Evolutionary conservation across 208 protist genomes (phyloP), one percentile per base, ranked within the genome.

Genomic region (Blastocrithidia nonstop): DNA sequence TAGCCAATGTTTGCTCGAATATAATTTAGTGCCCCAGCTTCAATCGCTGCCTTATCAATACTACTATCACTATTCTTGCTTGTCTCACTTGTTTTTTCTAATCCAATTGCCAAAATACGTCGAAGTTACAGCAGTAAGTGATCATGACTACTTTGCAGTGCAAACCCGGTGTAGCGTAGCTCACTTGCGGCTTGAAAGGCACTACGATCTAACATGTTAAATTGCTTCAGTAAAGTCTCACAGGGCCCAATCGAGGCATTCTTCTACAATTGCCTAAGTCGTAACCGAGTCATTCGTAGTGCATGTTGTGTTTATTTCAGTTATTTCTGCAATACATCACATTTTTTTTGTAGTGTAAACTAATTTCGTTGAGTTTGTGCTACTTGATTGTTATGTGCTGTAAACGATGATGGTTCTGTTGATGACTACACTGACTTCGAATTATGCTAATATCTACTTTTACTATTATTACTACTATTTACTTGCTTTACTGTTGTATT

Each of bases 1-100:
- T 71, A 86, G 20, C 64, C 81, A 26, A 91, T 72, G 48, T 87
- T 91, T 19, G 59, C 45, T 15, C 82, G 63, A 19, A 91, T 58
- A 52, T 76, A 80, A 29, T 84, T 70, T 17, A 76, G 57, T 16
- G 82, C 61, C 3, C 67, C 74, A 4, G 67, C 67, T 49, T 87
- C 77, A 25, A 91, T 64, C 7, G 82, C 82, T 2, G 74, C 77
- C 1, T 37, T 42, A 9, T 84, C 76, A 2, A 79, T 55, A 19
- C 65, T 71, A 1, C 52, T 68, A 19, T 43, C 47, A 4, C 46
- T 71, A n/a, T n/a, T n/a, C n/a, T n/a, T n/a, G n/a, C 42, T 8
- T n/a, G n/a, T 16, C 2, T 22, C 22, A 3, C 3, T 47, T 29
- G 19, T 21, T 17, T 44, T n/a, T n/a, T n/a, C n/a, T 13, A 67